Evolutionary conservation across 768 basidiomycete species (phyloP).

Genomic region (Dendrothele bispora): DNA sequence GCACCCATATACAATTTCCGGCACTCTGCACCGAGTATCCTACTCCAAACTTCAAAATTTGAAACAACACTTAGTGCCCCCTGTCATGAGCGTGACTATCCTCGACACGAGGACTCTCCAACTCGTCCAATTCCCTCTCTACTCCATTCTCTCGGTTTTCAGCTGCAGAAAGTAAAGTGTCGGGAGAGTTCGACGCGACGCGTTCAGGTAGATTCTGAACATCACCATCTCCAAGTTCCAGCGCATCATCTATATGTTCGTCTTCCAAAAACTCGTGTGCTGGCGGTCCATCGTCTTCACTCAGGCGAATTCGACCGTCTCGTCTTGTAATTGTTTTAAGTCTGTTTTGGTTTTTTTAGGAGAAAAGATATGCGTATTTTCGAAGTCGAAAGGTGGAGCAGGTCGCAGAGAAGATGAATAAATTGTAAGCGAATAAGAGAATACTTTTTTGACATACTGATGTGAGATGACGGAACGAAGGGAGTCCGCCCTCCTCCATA

Average conservation of each 20-base stretch:
- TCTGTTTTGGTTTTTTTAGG: no score
- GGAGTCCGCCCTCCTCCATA: conserved; percentile 61
- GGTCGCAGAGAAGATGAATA: not conserved
- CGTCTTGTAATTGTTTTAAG: conserved; percentile 53
- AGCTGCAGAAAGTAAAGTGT: no score
- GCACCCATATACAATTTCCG: no score
- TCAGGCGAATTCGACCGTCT: conserved; percentile 65
- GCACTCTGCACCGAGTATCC: no score
- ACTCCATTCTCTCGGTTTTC: no score
- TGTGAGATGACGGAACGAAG: conserved; percentile 62
- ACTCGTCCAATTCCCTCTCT: no score
- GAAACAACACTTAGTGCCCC: no score
- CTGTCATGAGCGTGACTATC: no score
- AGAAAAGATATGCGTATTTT: conserved; percentile 2
- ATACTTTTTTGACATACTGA: conserved; percentile 42
- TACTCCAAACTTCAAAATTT: no score
- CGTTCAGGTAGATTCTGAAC: not conserved
- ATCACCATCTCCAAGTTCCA: conserved; percentile 1
- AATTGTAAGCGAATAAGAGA: not conserved
- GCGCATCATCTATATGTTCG: conserved; percentile 48
- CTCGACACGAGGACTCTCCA: no score
- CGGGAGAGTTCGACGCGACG: not conserved
- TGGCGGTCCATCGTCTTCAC: conserved; percentile 72
- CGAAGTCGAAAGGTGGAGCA: not conserved
- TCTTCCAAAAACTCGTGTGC: conserved; percentile 64